These are phyloP conservation scores for Aspergillus nomiae DNA, from an alignment of 2,329 filamentous ascomycete species.

Conservation along the genomic window DNA sequence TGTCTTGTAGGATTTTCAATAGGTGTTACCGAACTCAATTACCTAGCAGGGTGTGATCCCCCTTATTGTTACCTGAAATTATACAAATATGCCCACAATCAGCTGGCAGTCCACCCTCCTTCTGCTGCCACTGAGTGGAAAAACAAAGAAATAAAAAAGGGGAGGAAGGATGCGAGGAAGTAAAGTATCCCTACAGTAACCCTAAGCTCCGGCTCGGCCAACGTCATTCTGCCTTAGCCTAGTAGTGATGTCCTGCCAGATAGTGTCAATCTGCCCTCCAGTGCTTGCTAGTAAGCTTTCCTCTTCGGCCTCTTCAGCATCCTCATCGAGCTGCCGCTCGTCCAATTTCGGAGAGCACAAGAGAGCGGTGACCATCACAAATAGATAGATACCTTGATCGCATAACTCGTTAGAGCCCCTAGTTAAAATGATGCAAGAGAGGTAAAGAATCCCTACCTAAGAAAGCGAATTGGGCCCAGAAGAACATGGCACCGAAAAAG, in stretches of 20 bases:
- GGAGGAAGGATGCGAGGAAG: not conserved
- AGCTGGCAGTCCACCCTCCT: not conserved
- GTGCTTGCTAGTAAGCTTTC: constrained; percentile 87
- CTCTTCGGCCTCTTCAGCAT: constrained; percentile 89
- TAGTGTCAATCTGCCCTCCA: constrained; percentile 76
- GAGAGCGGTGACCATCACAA: constrained; percentile 77
- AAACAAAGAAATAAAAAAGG: not conserved
- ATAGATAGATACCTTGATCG: constrained; percentile 65
- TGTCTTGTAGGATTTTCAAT: not conserved
- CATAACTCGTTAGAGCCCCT: not conserved
- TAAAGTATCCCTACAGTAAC: not conserved
- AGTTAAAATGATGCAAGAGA: not conserved
- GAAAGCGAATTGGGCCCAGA: constrained; percentile 96
- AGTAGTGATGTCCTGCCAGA: constrained; percentile 85
- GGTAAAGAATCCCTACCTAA: constrained; percentile 52
- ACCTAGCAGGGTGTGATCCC: not conserved
- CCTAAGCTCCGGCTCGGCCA: constrained; percentile 4
- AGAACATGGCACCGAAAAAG: constrained; percentile 88
- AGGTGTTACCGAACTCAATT: not conserved
- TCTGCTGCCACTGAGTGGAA: not conserved
- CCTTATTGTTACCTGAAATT: not conserved
- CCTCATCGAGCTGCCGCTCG: constrained; percentile 77
- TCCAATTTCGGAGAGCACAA: constrained; percentile 79
- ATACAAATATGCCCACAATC: not conserved
- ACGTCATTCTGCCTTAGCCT: constrained; percentile 34